Percentiles rank a stretch among this genome's conserved stretches.
Conservation (phyloP, 257 asterid genomes). For the Forsythia suspensa region DNA sequence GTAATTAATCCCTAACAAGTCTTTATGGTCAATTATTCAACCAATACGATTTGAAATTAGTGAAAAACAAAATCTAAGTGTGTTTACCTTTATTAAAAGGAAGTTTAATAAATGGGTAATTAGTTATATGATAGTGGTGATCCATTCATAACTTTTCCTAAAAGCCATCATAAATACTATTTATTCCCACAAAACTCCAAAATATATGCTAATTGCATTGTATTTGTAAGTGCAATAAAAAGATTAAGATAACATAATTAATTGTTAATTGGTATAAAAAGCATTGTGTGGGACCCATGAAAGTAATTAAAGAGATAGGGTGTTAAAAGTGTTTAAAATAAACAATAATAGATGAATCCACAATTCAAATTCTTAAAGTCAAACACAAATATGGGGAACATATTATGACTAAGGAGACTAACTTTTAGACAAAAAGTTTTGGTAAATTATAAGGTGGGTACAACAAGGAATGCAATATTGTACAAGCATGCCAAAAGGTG, state of each 20-base stretch:
- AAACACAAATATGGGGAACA: background rate
- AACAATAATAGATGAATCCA: background rate
- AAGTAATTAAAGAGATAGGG: background rate
- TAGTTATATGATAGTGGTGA: background rate
- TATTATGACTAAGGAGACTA: background rate
- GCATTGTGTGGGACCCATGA: background rate
- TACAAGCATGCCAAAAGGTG: conserved; percentile 7
- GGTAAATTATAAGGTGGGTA: background rate
- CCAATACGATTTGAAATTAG: background rate
- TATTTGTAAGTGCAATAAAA: background rate
- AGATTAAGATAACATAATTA: background rate
- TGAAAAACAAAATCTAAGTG: background rate
- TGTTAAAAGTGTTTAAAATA: background rate
- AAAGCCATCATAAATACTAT: background rate
- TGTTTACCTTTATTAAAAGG: background rate
- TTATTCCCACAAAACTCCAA: background rate
- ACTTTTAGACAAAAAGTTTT: background rate
- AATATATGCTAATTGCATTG: background rate
- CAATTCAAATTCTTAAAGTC: background rate
- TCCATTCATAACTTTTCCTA: background rate
- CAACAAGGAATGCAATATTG: conserved; percentile 4
- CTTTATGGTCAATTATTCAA: background rate
- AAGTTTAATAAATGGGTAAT: background rate
- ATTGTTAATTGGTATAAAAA: background rate
- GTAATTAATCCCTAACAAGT: background rate